Conservation (phyloP, 2,329 filamentous ascomycete species). For the Colletotrichum orchidophilum region DNA sequence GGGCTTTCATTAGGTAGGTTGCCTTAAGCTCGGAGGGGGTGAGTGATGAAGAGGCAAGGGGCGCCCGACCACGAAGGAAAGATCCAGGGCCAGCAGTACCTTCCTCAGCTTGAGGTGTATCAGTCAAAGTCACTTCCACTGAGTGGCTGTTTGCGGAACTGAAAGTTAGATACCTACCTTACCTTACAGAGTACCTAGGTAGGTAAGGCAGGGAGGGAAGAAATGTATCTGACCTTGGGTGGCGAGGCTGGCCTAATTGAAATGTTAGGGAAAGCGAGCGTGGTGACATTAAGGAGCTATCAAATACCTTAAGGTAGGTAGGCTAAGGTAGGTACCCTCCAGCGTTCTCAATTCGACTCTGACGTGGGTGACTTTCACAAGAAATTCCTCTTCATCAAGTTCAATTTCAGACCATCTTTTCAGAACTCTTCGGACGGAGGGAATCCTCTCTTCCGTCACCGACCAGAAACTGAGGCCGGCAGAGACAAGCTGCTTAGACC, state of each 20-base stretch:
- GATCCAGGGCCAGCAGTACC: background rate
- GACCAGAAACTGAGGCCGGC: background rate
- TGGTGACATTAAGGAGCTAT: background rate
- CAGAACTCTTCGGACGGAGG: background rate
- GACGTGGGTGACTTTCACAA: background rate
- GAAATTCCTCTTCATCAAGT: background rate
- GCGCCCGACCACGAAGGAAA: background rate
- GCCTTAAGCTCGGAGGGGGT: conserved; percentile 1
- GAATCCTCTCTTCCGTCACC: background rate
- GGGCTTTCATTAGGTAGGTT: too few species aligned
- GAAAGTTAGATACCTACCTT: background rate
- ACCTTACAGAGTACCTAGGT: too few species aligned
- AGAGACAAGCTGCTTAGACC: background rate
- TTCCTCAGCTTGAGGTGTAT: background rate
- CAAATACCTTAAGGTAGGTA: too few species aligned
- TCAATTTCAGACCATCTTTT: background rate
- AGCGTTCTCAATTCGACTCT: background rate
- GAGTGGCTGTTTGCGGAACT: background rate
- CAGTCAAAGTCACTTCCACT: background rate
- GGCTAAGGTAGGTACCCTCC: too few species aligned
- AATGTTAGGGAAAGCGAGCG: background rate
- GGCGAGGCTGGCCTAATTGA: background rate
- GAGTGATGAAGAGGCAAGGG: conserved; percentile 4
- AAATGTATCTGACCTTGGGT: background rate
- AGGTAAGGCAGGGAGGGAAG: background rate